Base-by-base conservation (phyloP, 371 early-diverging fungal genomes). In the Circinella umbellata region DNA sequence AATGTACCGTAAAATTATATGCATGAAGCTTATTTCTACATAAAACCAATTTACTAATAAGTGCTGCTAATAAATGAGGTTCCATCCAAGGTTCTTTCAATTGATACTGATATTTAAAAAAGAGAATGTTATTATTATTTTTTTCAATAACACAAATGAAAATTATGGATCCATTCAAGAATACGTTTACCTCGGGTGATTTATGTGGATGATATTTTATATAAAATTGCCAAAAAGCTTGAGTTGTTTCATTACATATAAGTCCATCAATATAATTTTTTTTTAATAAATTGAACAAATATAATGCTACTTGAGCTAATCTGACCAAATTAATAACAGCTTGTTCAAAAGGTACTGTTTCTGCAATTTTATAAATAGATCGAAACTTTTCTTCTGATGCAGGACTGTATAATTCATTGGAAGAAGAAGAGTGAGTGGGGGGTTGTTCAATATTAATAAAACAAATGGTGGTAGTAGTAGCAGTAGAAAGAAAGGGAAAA, bases 381-480 rank as follows among this genome's bases (percentile, higher is more conserved):
- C 87, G 76, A 73, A 90, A 90, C 63, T 89, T 88, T 59, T 89
- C 89, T 70, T 88, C 86, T 20, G 88, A 88, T 1, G 88, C 88
- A 37, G 88, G 87, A 64, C 90, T 90, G 75, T 51, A 51, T n/a
- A 51, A 27, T 27, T 27, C 27, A 27, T 27, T 27, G 27, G 2
- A n/a, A n/a, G n/a, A n/a, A n/a, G n/a, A n/a, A n/a, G n/a, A n/a
- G n/a, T n/a, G n/a, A 27, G 27, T 27, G 27, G 27, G 2, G 27
- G 27, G 0, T 27, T 27, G 27, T 0, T 27, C 27, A 27, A 27
- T 27, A 27, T 27, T 27, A 27, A 27, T 27, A 27, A 27, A 27
- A 27, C 0, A 11, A 47, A 15, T 47, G 47, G 11, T 47, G 3
- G 15, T 47, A 15, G 15, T 47, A 11, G 3, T 47, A 48, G 6